A percentile compares a stretch with the other conserved stretches of the same genome.
Conservation (phyloP, 2,329 filamentous ascomycete genomes). For the Bipolaris cookei region DNA sequence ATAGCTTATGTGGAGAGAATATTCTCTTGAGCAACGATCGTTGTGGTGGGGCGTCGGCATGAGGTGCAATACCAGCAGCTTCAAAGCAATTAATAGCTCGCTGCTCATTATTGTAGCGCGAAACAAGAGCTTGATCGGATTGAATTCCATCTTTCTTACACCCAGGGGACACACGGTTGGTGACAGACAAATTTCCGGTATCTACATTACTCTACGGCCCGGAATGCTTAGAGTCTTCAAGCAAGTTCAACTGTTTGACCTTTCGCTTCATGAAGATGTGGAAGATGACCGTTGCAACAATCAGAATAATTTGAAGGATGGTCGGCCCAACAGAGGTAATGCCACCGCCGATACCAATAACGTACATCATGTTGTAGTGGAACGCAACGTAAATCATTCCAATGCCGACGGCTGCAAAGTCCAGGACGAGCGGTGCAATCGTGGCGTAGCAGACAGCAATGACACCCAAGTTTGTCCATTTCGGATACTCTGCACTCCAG, state of each 20-base stretch:
- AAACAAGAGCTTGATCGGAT: constrained; percentile 7
- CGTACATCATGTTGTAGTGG: constrained; percentile 58
- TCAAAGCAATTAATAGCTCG: background rate
- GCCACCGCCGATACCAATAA: constrained; percentile 48
- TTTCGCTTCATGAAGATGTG: constrained; percentile 45
- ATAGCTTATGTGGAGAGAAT: constrained; percentile 14
- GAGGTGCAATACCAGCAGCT: constrained; percentile 8
- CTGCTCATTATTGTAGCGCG: constrained; percentile 4
- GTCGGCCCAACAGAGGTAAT: constrained; percentile 49
- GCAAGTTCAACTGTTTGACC: constrained; percentile 37
- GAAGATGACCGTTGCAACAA: constrained; percentile 52
- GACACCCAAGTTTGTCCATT: constrained; percentile 55
- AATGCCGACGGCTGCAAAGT: constrained; percentile 55
- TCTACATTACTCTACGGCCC: constrained; percentile 21
- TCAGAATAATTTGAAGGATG: constrained; percentile 51
- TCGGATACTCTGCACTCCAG: constrained; percentile 56
- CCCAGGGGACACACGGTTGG: background rate
- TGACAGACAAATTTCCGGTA: constrained; percentile 29
- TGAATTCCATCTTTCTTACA: background rate
- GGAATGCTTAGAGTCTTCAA: constrained; percentile 38
- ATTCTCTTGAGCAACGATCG: constrained; percentile 10
- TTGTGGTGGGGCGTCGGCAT: background rate
- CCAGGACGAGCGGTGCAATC: constrained; percentile 57
- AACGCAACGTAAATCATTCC: constrained; percentile 55
- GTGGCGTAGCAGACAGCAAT: constrained; percentile 56